Evolutionary conservation across 306 rosid species (phyloP).

Genomic region (Arachis stenosperma): DNA sequence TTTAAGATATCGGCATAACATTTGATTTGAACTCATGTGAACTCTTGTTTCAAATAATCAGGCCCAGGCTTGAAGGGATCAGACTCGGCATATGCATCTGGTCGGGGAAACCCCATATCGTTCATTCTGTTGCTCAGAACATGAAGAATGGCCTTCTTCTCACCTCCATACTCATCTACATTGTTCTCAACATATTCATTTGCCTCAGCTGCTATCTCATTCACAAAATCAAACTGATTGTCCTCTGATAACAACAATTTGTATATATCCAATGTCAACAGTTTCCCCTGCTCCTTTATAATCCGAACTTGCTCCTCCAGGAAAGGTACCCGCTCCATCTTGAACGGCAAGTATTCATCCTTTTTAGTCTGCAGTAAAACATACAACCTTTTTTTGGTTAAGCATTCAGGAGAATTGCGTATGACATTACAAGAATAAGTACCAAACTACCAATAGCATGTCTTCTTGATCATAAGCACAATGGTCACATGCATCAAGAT

Average conservation of each 20-base stretch:
- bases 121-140: slow-evolving; percentile 84
- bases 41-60: slow-evolving; percentile 43
- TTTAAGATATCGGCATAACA: background rate
- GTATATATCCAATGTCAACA: slow-evolving; percentile 70
- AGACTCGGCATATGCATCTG: too few species aligned
- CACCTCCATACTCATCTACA: slow-evolving; percentile 79
- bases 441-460: slow-evolving; percentile 17
- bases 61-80: slow-evolving; percentile 41
- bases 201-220: slow-evolving; percentile 90
- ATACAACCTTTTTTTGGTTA: slow-evolving; percentile 18
- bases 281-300: slow-evolving; percentile 74
- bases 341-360: slow-evolving; percentile 58
- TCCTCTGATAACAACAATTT: slow-evolving; percentile 77
- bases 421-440: slow-evolving; percentile 23
- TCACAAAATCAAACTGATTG: slow-evolving; percentile 81
- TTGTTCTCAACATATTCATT: slow-evolving; percentile 73
- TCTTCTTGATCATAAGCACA: background rate
- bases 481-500: slow-evolving; percentile 7
- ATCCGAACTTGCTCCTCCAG: slow-evolving; percentile 91
- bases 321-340: slow-evolving; percentile 78
- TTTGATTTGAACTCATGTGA: too few species aligned
- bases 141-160: slow-evolving; percentile 90
- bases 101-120: slow-evolving; percentile 70
- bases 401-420: slow-evolving; percentile 25
- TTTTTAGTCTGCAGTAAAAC: slow-evolving; percentile 59